Evolutionary conservation across 768 basidiomycete species (phyloP).

Genomic region (Tremella mesenterica): DNA sequence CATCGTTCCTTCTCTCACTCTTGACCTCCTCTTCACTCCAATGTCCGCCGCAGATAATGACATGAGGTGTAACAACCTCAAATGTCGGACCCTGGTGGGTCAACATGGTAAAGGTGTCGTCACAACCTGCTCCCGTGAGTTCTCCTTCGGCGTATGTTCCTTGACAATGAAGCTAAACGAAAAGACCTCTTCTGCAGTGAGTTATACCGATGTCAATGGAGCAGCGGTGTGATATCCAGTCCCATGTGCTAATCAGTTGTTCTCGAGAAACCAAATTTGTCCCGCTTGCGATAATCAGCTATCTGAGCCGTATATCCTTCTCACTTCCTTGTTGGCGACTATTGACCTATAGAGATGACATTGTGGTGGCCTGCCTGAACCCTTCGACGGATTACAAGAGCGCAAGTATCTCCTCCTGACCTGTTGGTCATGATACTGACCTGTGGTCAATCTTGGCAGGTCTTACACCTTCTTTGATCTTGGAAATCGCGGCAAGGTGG

Average conservation of each 20-base stretch:
- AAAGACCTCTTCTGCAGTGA: conserved; percentile 31
- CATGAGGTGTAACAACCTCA: conserved; percentile 12
- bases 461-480: conserved; percentile 19
- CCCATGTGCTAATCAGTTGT: conserved; percentile 2
- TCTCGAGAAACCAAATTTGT: conserved; percentile 1
- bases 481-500: conserved; percentile 28
- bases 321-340: not conserved
- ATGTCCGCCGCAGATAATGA: conserved; percentile 13
- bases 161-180: not conserved
- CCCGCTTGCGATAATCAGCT: conserved; percentile 9
- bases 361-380: conserved; percentile 19
- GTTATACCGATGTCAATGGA: conserved; percentile 4
- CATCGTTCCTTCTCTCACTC: not conserved
- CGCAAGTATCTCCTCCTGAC: not conserved
- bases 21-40: not conserved
- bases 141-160: not conserved
- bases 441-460: conserved; percentile 29
- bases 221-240: not conserved
- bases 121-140: conserved; percentile 31
- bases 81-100: conserved; percentile 15
- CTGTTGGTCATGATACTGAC: not conserved
- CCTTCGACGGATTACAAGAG: conserved; percentile 27
- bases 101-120: conserved; percentile 27
- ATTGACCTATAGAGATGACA: conserved; percentile 15
- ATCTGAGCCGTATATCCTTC: conserved; percentile 15